Conservation (phyloP, 805 yeast genomes). For the Cyberlindnera veronae region DNA sequence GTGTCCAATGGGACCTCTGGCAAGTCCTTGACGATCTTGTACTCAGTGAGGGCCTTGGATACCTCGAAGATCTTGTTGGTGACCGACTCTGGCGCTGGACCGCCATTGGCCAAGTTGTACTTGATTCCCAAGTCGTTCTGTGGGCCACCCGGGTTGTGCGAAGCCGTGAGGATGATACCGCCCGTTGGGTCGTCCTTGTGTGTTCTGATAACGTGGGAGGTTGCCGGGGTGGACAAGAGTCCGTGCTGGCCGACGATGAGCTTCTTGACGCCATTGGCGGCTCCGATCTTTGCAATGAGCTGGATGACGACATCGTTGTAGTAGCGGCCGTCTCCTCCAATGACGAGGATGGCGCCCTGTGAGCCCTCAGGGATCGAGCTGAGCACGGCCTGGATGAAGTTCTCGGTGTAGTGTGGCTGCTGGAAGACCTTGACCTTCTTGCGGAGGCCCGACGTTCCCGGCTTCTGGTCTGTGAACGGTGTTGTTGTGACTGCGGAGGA, state of each 20-base stretch:
- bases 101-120: constrained; percentile 92
- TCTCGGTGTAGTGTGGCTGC: constrained; percentile 78
- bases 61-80: constrained; percentile 81
- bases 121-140: constrained; percentile 89
- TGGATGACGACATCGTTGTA: constrained; percentile 82
- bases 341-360: constrained; percentile 67
- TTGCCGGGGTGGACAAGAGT: constrained; percentile 91
- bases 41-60: constrained; percentile 54
- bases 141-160: constrained; percentile 98
- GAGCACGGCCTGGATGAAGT: constrained; percentile 84
- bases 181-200: constrained; percentile 62
- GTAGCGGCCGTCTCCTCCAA: constrained; percentile 97
- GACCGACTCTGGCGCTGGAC: constrained; percentile 96
- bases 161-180: constrained; percentile 93
- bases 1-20: constrained; percentile 61
- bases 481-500: constrained; percentile 45
- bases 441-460: constrained; percentile 96
- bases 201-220: constrained; percentile 86
- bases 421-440: constrained; percentile 86
- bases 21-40: constrained; percentile 55
- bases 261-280: constrained; percentile 87
- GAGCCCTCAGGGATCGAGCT: constrained; percentile 90
- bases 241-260: constrained; percentile 87
- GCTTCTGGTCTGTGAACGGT: constrained; percentile 88
- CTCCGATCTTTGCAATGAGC: constrained; percentile 75